A percentile compares a stretch with the other conserved stretches of the same genome.
Evolutionary conservation across 768 basidiomycete species (phyloP).

Genomic region (Tremella fuciformis): DNA sequence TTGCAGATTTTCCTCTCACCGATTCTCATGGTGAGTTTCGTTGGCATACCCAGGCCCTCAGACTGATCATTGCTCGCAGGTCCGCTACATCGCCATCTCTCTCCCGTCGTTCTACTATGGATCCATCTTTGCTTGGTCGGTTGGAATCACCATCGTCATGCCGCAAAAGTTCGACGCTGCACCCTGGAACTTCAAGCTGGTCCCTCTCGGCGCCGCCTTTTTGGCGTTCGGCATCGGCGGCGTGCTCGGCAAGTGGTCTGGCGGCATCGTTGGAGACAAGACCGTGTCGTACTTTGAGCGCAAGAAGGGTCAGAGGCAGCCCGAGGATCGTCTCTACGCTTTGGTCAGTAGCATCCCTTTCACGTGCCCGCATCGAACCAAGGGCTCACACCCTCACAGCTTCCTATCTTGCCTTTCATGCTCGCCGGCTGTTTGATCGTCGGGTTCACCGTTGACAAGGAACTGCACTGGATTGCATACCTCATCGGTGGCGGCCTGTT

Average conservation of each 20-base stretch:
- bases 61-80: no score
- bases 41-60: no score
- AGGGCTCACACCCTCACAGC: conserved; percentile 1
- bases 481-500: conserved; percentile 31
- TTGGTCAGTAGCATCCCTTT: conserved; percentile 21
- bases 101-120: conserved; percentile 36
- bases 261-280: conserved; percentile 34
- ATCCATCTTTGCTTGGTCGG: conserved; percentile 31
- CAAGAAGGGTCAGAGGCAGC: conserved; percentile 27
- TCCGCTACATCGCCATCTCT: conserved; percentile 27
- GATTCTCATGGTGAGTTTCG: conserved; percentile 16
- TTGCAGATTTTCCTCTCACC: conserved; percentile 16
- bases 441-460: conserved; percentile 25
- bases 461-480: conserved; percentile 30
- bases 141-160: conserved; percentile 32
- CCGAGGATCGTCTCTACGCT: conserved; percentile 33
- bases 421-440: conserved; percentile 27
- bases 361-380: no score
- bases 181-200: conserved; percentile 28
- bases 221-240: conserved; percentile 33
- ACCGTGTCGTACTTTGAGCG: conserved; percentile 19
- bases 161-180: conserved; percentile 29
- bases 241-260: conserved; percentile 32
- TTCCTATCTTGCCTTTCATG: conserved; percentile 37
- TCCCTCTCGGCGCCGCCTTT: conserved; percentile 26